Conservation (phyloP, 805 yeast genomes). For the Saturnispora besseyi region DNA sequence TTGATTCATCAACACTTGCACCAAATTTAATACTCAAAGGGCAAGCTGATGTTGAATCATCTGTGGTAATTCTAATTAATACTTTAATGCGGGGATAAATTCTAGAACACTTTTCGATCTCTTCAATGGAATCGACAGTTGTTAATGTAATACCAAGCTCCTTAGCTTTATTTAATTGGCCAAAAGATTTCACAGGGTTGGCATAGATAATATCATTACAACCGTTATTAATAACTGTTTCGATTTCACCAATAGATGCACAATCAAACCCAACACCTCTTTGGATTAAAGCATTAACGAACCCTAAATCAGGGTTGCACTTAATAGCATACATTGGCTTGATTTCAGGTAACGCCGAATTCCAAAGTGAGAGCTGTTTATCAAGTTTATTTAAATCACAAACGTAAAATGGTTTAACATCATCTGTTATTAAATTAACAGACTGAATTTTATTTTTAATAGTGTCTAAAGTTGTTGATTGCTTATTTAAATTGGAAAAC, state of each 20-base stretch:
- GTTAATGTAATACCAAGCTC: constrained; percentile 51
- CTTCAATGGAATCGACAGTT: constrained; percentile 86
- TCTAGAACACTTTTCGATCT: constrained; percentile 61
- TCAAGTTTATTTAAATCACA: constrained; percentile 73
- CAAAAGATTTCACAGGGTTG: constrained; percentile 86
- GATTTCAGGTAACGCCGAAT: constrained; percentile 53
- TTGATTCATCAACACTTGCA: constrained; percentile 50
- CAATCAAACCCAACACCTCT: constrained; percentile 83
- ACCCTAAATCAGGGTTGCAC: constrained; percentile 68
- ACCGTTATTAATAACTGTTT: constrained; percentile 43
- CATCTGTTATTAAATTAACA: background rate
- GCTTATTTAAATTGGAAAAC: background rate
- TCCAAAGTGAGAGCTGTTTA: constrained; percentile 60
- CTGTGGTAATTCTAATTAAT: constrained; percentile 77
- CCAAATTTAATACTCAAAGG: constrained; percentile 86
- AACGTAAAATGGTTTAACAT: constrained; percentile 77
- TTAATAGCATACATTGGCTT: constrained; percentile 92
- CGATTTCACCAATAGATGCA: constrained; percentile 83
- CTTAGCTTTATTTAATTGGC: constrained; percentile 69
- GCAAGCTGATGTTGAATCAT: constrained; percentile 82
- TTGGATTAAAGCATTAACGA: constrained; percentile 46
- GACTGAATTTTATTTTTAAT: constrained; percentile 14
- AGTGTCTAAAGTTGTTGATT: constrained; percentile 11
- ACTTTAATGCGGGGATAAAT: constrained; percentile 48
- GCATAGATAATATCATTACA: constrained; percentile 60